These are phyloP conservation scores for Caryopteris hybrid DNA, from an alignment of 305 asterid species.

Conservation along the genomic window DNA sequence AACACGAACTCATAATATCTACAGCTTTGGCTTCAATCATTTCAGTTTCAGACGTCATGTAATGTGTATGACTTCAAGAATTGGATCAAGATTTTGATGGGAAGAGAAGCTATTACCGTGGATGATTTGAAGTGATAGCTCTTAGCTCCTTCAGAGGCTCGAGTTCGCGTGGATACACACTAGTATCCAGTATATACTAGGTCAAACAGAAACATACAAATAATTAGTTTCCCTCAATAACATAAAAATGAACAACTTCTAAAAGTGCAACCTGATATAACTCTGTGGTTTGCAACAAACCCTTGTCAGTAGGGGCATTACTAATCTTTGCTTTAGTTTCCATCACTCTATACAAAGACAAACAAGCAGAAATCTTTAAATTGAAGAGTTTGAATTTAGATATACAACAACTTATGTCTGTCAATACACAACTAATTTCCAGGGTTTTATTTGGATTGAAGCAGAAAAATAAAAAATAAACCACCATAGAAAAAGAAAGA, in stretches of 20 bases:
- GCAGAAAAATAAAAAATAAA: too few species aligned
- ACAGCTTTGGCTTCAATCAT: too few species aligned
- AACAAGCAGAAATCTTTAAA: neutral
- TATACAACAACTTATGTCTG: too few species aligned
- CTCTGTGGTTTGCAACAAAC: constrained; percentile 30
- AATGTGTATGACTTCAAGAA: too few species aligned
- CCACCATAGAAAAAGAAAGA: too few species aligned
- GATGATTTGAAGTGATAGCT: constrained; percentile 31
- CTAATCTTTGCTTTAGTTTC: neutral
- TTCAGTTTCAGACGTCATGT: too few species aligned
- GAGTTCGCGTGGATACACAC: constrained; percentile 37
- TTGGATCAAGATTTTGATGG: too few species aligned
- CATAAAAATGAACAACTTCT: neutral
- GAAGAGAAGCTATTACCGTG: too few species aligned
- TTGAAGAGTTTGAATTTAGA: too few species aligned
- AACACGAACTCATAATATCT: neutral
- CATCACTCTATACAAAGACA: constrained; percentile 3
- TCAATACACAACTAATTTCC: too few species aligned
- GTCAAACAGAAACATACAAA: neutral
- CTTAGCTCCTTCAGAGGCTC: constrained; percentile 46
- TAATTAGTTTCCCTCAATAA: neutral
- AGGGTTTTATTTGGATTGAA: too few species aligned
- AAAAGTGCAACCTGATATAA: constrained; percentile 25
- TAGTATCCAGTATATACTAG: constrained; percentile 35
- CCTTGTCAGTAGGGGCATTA: neutral